These are phyloP conservation scores for Herpotrichia juniperi DNA, from an alignment of 2,329 filamentous ascomycete genomes.

Conservation along the genomic window DNA sequence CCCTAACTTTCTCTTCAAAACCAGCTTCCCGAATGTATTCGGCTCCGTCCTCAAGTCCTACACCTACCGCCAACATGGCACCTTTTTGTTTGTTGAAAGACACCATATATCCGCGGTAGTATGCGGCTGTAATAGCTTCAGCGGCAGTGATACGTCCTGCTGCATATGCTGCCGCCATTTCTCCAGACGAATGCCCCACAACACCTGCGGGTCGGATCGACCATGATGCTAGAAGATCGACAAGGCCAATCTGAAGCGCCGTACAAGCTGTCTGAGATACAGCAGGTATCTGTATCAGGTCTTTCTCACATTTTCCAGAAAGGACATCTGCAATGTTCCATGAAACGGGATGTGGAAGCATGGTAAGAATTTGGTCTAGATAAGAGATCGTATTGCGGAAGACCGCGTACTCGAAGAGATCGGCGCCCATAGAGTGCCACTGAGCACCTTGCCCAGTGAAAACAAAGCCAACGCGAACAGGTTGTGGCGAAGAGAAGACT, in stretches of 20 bases:
- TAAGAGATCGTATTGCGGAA: conserved; percentile 9
- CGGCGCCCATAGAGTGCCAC: conserved; percentile 14
- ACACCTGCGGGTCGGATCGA: conserved; percentile 5
- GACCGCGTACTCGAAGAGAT: conserved; percentile 12
- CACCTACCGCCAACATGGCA: conserved; percentile 30
- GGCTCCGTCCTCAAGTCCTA: conserved; percentile 4
- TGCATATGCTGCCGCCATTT: conserved; percentile 31
- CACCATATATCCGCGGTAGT: conserved; percentile 21
- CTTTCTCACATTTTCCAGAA: conserved; percentile 1
- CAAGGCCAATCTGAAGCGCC: conserved; percentile 29
- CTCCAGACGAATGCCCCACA: conserved; percentile 33
- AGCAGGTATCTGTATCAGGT: conserved; percentile 12
- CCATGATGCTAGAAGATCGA: conserved; percentile 23
- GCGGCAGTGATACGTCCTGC: conserved; percentile 20
- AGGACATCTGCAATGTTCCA: conserved; percentile 21
- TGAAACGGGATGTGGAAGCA: conserved; percentile 7
- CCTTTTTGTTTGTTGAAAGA: conserved; percentile 14
- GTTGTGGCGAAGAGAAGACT: background rate
- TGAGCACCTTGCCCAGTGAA: conserved; percentile 23
- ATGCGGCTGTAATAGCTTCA: conserved; percentile 26
- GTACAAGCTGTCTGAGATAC: conserved; percentile 29
- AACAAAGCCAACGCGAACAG: conserved; percentile 21
- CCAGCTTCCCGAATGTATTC: conserved; percentile 5
- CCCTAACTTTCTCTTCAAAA: conserved; percentile 10
- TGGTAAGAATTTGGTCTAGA: conserved; percentile 11